Percentiles rank a stretch among this genome's conserved stretches.
Evolutionary conservation across 129 eudicot species (phyloP).

Genomic region (Oenanthe sinensis): DNA sequence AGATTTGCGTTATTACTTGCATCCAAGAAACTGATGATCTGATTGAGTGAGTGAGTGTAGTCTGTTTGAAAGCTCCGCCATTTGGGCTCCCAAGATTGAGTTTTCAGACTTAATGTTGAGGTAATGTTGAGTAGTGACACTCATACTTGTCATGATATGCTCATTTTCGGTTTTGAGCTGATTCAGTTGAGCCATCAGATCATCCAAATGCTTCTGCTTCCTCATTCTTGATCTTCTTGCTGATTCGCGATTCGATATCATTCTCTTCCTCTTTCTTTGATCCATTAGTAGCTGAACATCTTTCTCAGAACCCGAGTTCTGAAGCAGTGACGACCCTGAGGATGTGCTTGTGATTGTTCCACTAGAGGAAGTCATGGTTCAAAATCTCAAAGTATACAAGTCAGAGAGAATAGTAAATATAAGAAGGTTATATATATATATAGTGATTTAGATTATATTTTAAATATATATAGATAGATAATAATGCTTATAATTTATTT

Average conservation of each 20-base stretch:
- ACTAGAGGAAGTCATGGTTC: slow-evolving; percentile 52
- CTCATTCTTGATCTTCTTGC: slow-evolving; percentile 77
- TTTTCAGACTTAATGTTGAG: slow-evolving; percentile 65
- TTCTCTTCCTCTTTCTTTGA: slow-evolving; percentile 61
- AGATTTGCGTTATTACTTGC: slow-evolving; percentile 14
- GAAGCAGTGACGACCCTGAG: slow-evolving; percentile 38
- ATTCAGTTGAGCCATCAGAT: slow-evolving; percentile 51
- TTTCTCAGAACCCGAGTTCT: slow-evolving; percentile 59
- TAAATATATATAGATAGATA: background rate
- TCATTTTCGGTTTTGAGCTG: slow-evolving; percentile 55
- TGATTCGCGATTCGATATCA: slow-evolving; percentile 86
- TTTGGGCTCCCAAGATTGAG: slow-evolving; percentile 61
- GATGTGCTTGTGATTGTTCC: slow-evolving; percentile 36
- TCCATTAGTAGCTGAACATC: slow-evolving; percentile 49
- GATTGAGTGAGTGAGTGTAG: slow-evolving; percentile 53
- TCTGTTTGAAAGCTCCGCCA: slow-evolving; percentile 60
- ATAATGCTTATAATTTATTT: slow-evolving; percentile 9
- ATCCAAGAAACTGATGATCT: slow-evolving; percentile 34
- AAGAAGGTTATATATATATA: slow-evolving; percentile 23
- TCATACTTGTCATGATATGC: slow-evolving; percentile 31
- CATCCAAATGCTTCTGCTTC: slow-evolving; percentile 76
- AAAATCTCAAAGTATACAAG: background rate
- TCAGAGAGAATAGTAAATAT: slow-evolving; percentile 10
- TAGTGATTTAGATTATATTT: no score
- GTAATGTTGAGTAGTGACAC: slow-evolving; percentile 41